These are phyloP conservation scores for Microbotryomycetes sp. DNA, from an alignment of 1,284 basidiomycete species.

Conservation along the genomic window DNA sequence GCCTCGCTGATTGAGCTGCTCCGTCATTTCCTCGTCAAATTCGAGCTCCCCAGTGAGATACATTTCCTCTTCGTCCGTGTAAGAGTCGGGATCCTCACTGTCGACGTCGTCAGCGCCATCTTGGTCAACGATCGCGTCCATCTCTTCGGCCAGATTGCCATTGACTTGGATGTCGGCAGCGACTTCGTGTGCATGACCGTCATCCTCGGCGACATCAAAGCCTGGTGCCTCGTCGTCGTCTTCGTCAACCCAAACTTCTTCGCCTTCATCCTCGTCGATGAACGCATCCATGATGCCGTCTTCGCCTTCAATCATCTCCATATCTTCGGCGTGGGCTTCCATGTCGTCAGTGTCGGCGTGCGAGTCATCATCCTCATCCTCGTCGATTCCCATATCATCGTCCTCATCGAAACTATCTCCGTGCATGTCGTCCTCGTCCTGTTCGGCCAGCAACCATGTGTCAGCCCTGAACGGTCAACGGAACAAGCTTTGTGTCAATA, in stretches of 20 bases:
- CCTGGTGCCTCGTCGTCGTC: slow-evolving; percentile 41
- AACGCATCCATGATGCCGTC: slow-evolving; percentile 22
- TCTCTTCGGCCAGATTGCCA: slow-evolving; percentile 39
- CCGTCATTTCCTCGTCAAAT: slow-evolving; percentile 30
- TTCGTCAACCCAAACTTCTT: slow-evolving; percentile 42
- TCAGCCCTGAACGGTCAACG: not conserved
- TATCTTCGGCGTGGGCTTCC: slow-evolving; percentile 7
- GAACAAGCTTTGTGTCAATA: not conserved
- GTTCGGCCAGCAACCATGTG: not conserved
- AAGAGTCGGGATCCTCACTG: slow-evolving; percentile 47
- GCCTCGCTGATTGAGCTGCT: slow-evolving; percentile 19
- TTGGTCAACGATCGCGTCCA: slow-evolving; percentile 42
- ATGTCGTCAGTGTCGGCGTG: slow-evolving; percentile 8
- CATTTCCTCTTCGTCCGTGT: slow-evolving; percentile 28
- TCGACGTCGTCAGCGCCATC: slow-evolving; percentile 51
- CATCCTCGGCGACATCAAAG: slow-evolving; percentile 44
- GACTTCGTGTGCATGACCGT: slow-evolving; percentile 40
- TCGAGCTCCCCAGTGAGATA: slow-evolving; percentile 29
- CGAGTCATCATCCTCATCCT: slow-evolving; percentile 17
- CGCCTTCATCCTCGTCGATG: slow-evolving; percentile 41
- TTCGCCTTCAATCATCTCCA: slow-evolving; percentile 1
- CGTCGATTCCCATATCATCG: slow-evolving; percentile 43
- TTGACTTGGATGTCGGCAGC: slow-evolving; percentile 49
- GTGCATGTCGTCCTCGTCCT: slow-evolving; percentile 49
- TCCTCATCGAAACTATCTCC: slow-evolving; percentile 40